Evolutionary conservation across 163 green algal genomes (phyloP), one percentile per base, ranked within the genome.

Genomic region (Picocystis sp.): DNA sequence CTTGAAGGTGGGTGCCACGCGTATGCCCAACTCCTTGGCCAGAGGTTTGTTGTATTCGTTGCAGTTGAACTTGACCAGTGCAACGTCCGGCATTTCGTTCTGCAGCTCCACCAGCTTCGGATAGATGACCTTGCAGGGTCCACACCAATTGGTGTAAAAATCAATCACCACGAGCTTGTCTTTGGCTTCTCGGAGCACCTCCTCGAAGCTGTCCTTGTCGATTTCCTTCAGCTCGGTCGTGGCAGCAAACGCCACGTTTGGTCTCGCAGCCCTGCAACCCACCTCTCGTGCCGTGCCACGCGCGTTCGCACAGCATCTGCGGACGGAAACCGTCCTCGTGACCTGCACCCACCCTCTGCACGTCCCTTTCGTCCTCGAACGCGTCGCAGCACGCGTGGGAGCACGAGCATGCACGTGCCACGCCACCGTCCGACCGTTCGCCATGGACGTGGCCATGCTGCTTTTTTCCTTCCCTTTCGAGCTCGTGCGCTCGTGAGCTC

Each of bases 71-170:
- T 90, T 90, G 25, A 72, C 56, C 22, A 78, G 61, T 49, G 66
- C 45, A 38, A 60, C 33, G 13, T 52, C 56, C 33, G 22, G 23
- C 24, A 41, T 41, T 56, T 44, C 50, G 25, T 56, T 38, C 8
- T 38, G 29, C 29, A 38, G 8, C 22, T 56, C 22, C 22, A 45
- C 23, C 50, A 56, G 50, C 25, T 73, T 53, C 5, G 80, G 80
- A 55, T 79, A 68, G 55, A 89, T 86, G 42, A 89, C 53, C 65
- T 89, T 89, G 79, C 80, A 89, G 11, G 80, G 79, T 3, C 80
- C 80, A 46, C 74, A 60, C 53, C 53, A 60, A 46, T 76, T 63
- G 11, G 79, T 88, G 63, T 71, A 84, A 54, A 80, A 88, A 55
- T 88, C 79, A 0, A 88, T 69, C 3, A 86, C 65, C 3, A 81